These are phyloP conservation scores for Diplodia corticola DNA, from an alignment of 2,329 filamentous ascomycete species.

Conservation along the genomic window DNA sequence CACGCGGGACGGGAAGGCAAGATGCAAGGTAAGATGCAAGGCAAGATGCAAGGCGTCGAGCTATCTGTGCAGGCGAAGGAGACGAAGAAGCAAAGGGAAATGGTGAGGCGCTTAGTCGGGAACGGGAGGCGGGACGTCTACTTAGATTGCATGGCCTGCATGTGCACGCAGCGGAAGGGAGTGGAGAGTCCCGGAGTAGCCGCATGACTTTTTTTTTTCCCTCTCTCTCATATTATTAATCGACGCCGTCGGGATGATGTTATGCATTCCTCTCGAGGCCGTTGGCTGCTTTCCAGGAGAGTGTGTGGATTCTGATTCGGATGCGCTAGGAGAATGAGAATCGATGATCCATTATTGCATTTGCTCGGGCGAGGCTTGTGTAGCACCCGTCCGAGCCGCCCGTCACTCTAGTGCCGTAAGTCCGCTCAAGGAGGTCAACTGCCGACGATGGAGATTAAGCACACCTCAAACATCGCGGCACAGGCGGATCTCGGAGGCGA, in stretches of 20 bases:
- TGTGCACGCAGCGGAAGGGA: not conserved
- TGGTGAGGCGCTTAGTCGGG: not conserved
- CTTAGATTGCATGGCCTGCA: not conserved
- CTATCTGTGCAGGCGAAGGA: not conserved
- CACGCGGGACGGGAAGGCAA: conserved; percentile 8
- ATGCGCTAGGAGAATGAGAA: not conserved
- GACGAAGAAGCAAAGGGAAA: not conserved
- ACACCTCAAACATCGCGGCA: not conserved
- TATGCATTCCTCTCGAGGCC: not conserved
- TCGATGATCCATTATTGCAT: not conserved
- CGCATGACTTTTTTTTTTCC: not conserved
- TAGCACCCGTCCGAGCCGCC: not conserved
- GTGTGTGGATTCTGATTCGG: not conserved
- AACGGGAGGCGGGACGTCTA: not conserved
- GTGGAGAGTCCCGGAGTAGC: not conserved
- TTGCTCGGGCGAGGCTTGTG: not conserved
- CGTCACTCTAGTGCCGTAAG: not conserved
- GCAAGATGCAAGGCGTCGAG: not conserved
- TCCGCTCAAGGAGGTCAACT: not conserved
- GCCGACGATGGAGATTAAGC: not conserved
- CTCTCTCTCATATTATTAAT: not conserved
- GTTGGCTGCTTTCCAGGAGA: not conserved
- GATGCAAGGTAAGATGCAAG: conserved; percentile 6
- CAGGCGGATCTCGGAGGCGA: not conserved
- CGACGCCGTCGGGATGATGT: not conserved